Percentiles rank a stretch among this genome's conserved stretches.
Conservation (phyloP, 164 flowering plant species). For the Chloranthus sessilifolius region DNA sequence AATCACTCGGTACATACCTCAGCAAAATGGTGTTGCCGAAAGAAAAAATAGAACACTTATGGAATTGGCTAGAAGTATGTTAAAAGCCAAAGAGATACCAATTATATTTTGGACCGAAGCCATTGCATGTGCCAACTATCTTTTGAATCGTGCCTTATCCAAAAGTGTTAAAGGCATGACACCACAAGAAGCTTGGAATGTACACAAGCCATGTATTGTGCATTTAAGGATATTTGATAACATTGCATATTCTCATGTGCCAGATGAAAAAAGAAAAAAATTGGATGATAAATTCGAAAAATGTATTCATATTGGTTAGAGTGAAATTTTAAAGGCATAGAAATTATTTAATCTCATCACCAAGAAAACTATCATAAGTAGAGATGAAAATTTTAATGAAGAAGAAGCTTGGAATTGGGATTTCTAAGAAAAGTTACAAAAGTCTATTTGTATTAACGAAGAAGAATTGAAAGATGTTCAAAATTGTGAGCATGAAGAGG, state of each 20-base stretch:
- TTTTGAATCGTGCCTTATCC: background rate
- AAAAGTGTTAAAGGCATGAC: constrained; percentile 1
- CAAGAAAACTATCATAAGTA: background rate
- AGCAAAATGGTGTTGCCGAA: background rate
- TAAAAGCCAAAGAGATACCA: constrained; percentile 1
- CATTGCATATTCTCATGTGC: background rate
- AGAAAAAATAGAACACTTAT: background rate
- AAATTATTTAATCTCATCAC: background rate
- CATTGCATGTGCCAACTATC: background rate
- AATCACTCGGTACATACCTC: background rate
- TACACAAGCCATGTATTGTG: background rate
- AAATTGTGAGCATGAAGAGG: background rate
- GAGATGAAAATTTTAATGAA: background rate
- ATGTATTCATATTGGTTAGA: background rate
- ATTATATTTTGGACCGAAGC: background rate
- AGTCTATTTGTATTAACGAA: background rate
- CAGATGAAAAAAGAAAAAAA: background rate
- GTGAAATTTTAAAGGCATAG: background rate
- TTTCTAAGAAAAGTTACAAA: background rate
- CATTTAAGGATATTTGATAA: background rate
- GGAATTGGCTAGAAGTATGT: constrained; percentile 2
- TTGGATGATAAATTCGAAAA: background rate
- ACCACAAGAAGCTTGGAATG: background rate
- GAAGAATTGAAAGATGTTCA: background rate
- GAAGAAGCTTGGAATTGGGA: background rate